Evolutionary conservation across 805 yeast genomes (phyloP), one percentile per base, ranked within the genome.

Genomic region (Ogataea paradorogensis): DNA sequence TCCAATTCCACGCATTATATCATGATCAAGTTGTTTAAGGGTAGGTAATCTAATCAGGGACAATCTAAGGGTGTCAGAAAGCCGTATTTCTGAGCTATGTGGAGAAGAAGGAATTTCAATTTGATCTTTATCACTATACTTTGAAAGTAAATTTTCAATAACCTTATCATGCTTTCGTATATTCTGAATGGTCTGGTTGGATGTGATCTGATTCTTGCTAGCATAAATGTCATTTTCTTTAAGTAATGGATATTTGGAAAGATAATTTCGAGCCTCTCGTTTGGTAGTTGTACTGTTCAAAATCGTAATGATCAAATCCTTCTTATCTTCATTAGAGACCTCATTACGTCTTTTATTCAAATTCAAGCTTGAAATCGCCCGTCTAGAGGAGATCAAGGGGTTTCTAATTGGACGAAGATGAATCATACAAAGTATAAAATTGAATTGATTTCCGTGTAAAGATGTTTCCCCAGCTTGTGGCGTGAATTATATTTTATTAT

Each of bases 201-300:
- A 22, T 13, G 56, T 36, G 16, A 53, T 25, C 21, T 37, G 42
- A 9, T 40, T 35, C 18, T 45, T 51, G 30, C 46, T 52, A 20
- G 51, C 52, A 35, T 63, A 63, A n/a, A 60, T 60, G 38, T 57
- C 51, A 30, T 61, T 59, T 23, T 58, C 60, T 26, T 59, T 55
- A 23, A 65, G 52, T n/a, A 71, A 61, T 33, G 78, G 73, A 56
- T 90, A 91, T 55, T 82, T 85, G 25, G 76, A 68, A 33, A 91
- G 64, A 56, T 90, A 91, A 48, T 82, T 84, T 47, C 78, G 74
- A 5, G 96, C 95, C 56, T 91, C 98, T 45, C 99, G 70, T 59
- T 88, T 90, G 1, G 98, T 91, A 5, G 97, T 95, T 4, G 97
- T 86, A 1, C 96, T 82, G 53, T 82, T 82, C 42, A 91, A 69